Conservation (phyloP, 495 filamentous ascomycete species). For the Penicillium verhagenii region DNA sequence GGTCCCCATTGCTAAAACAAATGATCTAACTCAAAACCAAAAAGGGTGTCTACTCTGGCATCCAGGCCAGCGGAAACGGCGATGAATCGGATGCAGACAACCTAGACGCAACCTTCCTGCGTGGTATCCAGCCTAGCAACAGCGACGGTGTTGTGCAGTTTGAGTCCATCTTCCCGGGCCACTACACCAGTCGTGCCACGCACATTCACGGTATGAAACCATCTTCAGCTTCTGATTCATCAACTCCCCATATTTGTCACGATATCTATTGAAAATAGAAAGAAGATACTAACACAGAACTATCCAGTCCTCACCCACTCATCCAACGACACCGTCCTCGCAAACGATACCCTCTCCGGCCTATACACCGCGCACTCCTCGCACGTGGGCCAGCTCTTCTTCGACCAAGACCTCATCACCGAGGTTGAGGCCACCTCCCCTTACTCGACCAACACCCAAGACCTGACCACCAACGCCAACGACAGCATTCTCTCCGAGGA, state of each 20-base stretch:
- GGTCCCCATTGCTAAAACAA: too few relatives aligned
- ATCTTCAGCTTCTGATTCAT: neutral
- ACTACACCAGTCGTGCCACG: conserved; percentile 49
- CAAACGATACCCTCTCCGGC: conserved; percentile 34
- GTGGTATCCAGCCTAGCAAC: conserved; percentile 52
- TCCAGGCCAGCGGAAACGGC: conserved; percentile 53
- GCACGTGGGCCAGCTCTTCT: conserved; percentile 65
- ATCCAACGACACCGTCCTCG: conserved; percentile 28
- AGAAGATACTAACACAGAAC: neutral
- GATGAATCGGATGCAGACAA: conserved; percentile 32
- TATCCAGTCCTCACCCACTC: conserved; percentile 35
- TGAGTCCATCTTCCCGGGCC: conserved; percentile 52
- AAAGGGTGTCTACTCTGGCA: conserved; percentile 57
- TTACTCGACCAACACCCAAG: conserved; percentile 55
- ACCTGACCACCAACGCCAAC: conserved; percentile 48
- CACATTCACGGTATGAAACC: conserved; percentile 37
- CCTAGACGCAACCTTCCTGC: conserved; percentile 49
- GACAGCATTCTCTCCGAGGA: conserved; percentile 50
- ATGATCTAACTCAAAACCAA: conserved; percentile 8
- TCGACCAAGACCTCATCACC: conserved; percentile 52
- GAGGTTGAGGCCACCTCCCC: conserved; percentile 47
- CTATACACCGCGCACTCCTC: conserved; percentile 31
- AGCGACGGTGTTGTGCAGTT: conserved; percentile 48
- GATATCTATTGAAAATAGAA: neutral
- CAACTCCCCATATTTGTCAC: neutral